phyloP scores from a whole-genome alignment of 192 early-diverging fungal genomes.

The Coemansia sp. region DNA sequence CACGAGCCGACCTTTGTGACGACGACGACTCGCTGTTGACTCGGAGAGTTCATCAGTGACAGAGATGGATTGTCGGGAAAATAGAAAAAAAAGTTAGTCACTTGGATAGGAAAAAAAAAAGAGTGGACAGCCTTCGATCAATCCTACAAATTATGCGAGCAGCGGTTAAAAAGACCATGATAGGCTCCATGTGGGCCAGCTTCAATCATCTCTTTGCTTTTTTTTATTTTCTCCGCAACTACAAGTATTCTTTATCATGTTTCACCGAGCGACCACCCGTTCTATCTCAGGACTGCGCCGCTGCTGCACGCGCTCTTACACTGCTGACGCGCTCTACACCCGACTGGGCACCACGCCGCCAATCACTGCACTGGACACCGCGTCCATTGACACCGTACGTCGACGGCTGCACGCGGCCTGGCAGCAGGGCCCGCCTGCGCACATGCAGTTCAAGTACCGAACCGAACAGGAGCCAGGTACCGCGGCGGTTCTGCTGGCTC shows the following conservation, averaged over 20 bases:
- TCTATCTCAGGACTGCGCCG: no score
- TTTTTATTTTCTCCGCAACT: neutral
- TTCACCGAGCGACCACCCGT: no score
- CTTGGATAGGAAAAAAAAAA: no score
- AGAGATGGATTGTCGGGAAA: no score
- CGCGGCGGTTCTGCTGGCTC: slow-evolving; percentile 55
- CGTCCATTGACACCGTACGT: slow-evolving; percentile 9
- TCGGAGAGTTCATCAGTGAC: no score
- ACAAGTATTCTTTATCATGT: neutral
- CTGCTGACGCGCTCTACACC: neutral
- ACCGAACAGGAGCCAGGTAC: neutral
- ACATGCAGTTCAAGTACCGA: slow-evolving; percentile 23
- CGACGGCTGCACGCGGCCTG: slow-evolving; percentile 24
- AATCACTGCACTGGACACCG: slow-evolving; percentile 19
- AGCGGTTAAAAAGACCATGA: no score
- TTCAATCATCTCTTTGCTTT: neutral
- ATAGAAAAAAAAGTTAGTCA: no score
- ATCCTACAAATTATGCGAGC: no score
- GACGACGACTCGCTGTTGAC: slow-evolving; percentile 13
- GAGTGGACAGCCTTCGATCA: no score
- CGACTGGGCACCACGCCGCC: slow-evolving; percentile 11
- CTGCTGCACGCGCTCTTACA: no score
- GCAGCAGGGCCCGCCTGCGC: neutral
- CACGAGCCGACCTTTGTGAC: slow-evolving; percentile 30
- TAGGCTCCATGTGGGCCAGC: no score